Evolutionary conservation across 1,284 basidiomycete genomes (phyloP), one percentile per base, ranked within the genome.

Genomic region (Vanrija sp.): DNA sequence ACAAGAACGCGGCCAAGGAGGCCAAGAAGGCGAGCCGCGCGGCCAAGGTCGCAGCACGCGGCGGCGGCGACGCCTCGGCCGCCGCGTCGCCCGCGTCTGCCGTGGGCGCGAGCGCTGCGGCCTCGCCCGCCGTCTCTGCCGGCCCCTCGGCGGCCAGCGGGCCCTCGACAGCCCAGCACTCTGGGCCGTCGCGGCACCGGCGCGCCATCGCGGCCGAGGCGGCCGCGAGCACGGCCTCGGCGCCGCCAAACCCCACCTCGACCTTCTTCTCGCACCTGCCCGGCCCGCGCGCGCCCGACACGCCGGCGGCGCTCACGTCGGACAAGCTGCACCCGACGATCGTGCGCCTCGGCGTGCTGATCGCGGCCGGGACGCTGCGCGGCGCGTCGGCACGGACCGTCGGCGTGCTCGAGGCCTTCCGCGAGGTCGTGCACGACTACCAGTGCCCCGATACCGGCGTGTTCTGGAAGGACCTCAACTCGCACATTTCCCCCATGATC

Each of bases 201-300:
- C 54, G 53, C n/a, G 53, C 44, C 1, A 41, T 57, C 19, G 54
- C 57, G 0, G 45, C 53, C 15, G 38, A 31, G 16, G 37, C 35
- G 16, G 47, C 59, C 24, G 56, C 64, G 6, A 27, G 25, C 25
- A 27, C 8, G 4, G 53, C 60, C 15, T 36, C 57, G 10, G 52
- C 57, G 18, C 54, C 61, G 16, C 54, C 55, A 24, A 54, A 51
- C 52, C 45, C 57, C 3, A 36, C 54, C 4, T 49, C 51, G 43
- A 55, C 57, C 22, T 72, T 75, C 61, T 75, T 74, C 61, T 95
- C 62, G 85, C 96, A 76, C 88, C 88, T 64, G 81, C 83, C 67
- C 74, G 88, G 58, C 22, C 64, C 69, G 23, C 59, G 57, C 46
- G 60, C 62, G 19, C 66, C 69, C 15, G 58, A 61, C 35, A 71